Conservation (phyloP, 768 basidiomycete genomes). For the Rhizopogon salebrosus region DNA sequence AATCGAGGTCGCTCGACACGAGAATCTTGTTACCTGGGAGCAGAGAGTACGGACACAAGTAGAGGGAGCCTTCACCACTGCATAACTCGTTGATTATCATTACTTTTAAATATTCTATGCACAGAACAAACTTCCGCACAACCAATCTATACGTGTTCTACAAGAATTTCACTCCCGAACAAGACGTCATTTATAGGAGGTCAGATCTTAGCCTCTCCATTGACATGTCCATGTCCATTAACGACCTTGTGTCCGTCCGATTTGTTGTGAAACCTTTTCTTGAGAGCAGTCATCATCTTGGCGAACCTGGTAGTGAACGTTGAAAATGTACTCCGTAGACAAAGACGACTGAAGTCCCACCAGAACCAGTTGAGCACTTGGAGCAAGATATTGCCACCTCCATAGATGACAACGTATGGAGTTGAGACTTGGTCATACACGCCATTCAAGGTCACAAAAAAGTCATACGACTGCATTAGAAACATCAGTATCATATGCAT, state of each 20-base stretch:
- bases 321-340: background rate
- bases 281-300: constrained; percentile 66
- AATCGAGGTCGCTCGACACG: constrained; percentile 62
- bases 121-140: too few species aligned
- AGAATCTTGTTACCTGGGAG: constrained; percentile 82
- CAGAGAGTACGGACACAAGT: constrained; percentile 58
- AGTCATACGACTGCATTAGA: constrained; percentile 53
- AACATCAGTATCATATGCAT: background rate
- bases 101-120: too few species aligned
- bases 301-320: constrained; percentile 47
- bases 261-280: constrained; percentile 49
- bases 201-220: constrained; percentile 12
- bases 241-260: constrained; percentile 9
- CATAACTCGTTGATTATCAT: background rate
- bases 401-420: constrained; percentile 45
- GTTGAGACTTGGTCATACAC: constrained; percentile 52
- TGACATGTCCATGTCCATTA: constrained; percentile 5
- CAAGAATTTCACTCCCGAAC: background rate
- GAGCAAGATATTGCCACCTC: constrained; percentile 56
- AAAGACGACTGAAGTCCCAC: constrained; percentile 34
- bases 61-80: constrained; percentile 40
- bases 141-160: background rate
- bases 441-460: constrained; percentile 53
- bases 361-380: constrained; percentile 77
- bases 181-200: background rate